Base-by-base conservation (phyloP, 495 filamentous ascomycete genomes). In the Podospora appendiculata region DNA sequence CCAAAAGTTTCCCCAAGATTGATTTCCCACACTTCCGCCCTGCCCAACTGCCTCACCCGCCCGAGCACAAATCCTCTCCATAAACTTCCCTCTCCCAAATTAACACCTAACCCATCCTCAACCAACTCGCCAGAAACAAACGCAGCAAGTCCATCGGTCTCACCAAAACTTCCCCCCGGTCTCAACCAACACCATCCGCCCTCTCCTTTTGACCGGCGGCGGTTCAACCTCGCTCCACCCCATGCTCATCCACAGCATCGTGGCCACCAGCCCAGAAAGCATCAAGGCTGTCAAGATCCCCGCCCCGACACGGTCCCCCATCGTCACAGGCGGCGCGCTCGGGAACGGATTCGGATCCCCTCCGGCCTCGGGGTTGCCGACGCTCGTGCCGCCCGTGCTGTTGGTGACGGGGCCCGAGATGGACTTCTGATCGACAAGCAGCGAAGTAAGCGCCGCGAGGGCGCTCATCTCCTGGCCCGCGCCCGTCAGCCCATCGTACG, bases 381-480 rank as follows among this genome's bases (percentile, higher is more conserved):
- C 71, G 45, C 81, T 84, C 0, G 76, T 85, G 38, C 83, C 83
- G 8, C 83, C 84, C 1, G 60, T 74, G 8, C 9, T 25, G 32
- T 68, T 61, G 0, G 80, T 85, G 33, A 79, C 65, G 0, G 83
- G 81, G 0, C 66, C 52, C 14, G 65, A 17, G 2, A 45, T 34
- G 8, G 9, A 9, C 9, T 44, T 33, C 3, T 33, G n/a, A 0
- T 54, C 53, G 8, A 79, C 72, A 48, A 78, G 57, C 13, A 86
- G 67, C 38, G 80, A 61, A 10, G 64, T 61, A 17, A 70, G 49
- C 7, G 68, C 74, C 43, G 75, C 74, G 42, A 86, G 59, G 1
- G 77, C 82, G 33, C 68, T 74, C 71, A 85, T 75, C 48, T 80
- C 73, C 68, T 85, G 77, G 0, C 81, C 80, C 9, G 80, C 69